Evolutionary conservation across 2,329 filamentous ascomycete species (phyloP).

Genomic region (Pezizomycotina sp.): DNA sequence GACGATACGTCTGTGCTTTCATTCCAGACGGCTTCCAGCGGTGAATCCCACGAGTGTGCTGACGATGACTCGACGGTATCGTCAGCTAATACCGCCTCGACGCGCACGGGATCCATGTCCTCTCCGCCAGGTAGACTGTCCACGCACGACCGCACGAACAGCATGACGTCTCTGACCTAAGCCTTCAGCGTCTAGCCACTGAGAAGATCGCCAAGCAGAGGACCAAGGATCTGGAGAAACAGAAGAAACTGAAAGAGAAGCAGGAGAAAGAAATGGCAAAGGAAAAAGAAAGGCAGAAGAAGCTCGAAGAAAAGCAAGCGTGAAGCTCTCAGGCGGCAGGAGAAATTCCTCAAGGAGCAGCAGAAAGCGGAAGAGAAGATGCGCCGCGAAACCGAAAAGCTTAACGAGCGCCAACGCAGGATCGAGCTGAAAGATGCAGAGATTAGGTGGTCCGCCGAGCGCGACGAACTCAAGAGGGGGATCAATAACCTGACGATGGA

Average conservation of each 20-base stretch:
- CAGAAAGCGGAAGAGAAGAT: slow-evolving; percentile 48
- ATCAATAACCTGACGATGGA: slow-evolving; percentile 39
- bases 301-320: slow-evolving; percentile 45
- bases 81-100: slow-evolving; percentile 20
- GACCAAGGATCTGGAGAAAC: slow-evolving; percentile 2
- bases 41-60: slow-evolving; percentile 27
- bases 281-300: slow-evolving; percentile 51
- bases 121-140: slow-evolving; percentile 14
- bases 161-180: slow-evolving; percentile 21
- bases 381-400: slow-evolving; percentile 45
- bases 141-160: slow-evolving; percentile 23
- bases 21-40: slow-evolving; percentile 10
- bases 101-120: slow-evolving; percentile 2
- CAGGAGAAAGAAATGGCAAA: slow-evolving; percentile 26
- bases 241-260: slow-evolving; percentile 13
- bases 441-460: slow-evolving; percentile 26
- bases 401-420: slow-evolving; percentile 38
- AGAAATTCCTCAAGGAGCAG: slow-evolving; percentile 48
- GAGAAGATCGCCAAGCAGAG: slow-evolving; percentile 6
- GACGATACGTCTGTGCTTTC: slow-evolving; percentile 15
- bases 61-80: slow-evolving; percentile 21
- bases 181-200: slow-evolving; percentile 27
- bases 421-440: slow-evolving; percentile 36
- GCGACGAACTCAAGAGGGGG: slow-evolving; percentile 35
- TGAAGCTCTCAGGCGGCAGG: slow-evolving; percentile 48